A percentile compares a stretch with the other conserved stretches of the same genome.
These are phyloP conservation scores for Alisma plantagoaquatica DNA, from an alignment of 106 monocot genomes.

Conservation along the genomic window DNA sequence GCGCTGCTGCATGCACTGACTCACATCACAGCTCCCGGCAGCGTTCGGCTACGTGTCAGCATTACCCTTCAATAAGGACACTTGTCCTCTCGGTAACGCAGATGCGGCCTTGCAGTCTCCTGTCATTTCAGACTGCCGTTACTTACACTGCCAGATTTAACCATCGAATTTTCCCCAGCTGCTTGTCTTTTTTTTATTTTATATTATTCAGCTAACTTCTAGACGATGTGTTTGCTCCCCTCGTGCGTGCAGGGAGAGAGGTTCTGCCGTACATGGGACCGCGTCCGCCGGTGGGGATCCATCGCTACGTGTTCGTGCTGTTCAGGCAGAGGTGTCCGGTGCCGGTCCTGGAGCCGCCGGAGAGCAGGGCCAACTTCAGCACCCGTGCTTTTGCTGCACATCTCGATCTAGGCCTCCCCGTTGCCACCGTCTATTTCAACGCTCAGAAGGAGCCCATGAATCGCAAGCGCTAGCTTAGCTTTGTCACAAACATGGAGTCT, in stretches of 20 bases:
- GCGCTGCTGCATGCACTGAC: no score
- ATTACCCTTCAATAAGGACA: not conserved
- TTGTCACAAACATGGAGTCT: no score
- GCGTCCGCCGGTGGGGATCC: slow-evolving; percentile 74
- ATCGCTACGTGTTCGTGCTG: slow-evolving; percentile 62
- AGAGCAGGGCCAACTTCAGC: slow-evolving; percentile 48
- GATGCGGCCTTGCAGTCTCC: not conserved
- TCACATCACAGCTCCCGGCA: no score
- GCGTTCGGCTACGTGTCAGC: no score
- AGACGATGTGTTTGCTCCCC: no score
- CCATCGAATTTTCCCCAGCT: not conserved
- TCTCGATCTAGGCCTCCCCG: slow-evolving; percentile 60
- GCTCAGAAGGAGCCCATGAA: slow-evolving; percentile 69
- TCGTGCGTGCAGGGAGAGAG: slow-evolving; percentile 55
- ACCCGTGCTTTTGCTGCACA: slow-evolving; percentile 57
- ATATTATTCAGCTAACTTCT: no score
- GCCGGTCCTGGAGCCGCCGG: slow-evolving; percentile 14
- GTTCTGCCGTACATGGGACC: slow-evolving; percentile 70
- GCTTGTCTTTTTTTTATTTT: not conserved
- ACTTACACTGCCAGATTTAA: not conserved
- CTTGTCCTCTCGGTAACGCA: no score
- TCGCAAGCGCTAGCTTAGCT: slow-evolving; percentile 31
- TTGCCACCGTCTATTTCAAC: slow-evolving; percentile 78
- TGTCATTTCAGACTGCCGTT: not conserved
- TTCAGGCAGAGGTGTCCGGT: slow-evolving; percentile 44